Conservation (phyloP, 83 land plant genomes). For the Picea abies region DNA sequence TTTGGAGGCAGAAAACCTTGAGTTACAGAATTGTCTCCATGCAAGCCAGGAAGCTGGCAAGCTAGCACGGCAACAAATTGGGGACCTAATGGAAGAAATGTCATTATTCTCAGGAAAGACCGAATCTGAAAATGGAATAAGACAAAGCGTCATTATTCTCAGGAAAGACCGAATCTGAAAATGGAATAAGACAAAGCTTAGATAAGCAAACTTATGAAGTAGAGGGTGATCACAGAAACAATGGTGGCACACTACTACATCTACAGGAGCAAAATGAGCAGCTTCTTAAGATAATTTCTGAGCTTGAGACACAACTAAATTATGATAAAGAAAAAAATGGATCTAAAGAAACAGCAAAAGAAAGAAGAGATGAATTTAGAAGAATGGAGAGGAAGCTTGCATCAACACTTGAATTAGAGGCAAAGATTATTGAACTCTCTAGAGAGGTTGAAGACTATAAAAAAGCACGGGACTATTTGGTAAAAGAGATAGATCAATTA, state of each 20-base stretch:
- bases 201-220: slow-evolving; percentile 6
- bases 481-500: slow-evolving; percentile 74
- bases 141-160: neutral
- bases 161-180: slow-evolving; percentile 1
- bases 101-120: neutral
- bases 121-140: neutral
- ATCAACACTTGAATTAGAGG: slow-evolving; percentile 34
- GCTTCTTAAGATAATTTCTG: slow-evolving; percentile 7
- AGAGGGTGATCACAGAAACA: neutral
- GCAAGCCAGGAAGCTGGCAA: slow-evolving; percentile 16
- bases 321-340: slow-evolving; percentile 60
- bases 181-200: neutral
- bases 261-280: slow-evolving; percentile 20
- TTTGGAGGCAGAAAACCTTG: slow-evolving; percentile 14
- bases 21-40: slow-evolving; percentile 10
- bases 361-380: slow-evolving; percentile 22
- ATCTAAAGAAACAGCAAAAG: slow-evolving; percentile 43
- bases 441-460: slow-evolving; percentile 53
- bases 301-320: slow-evolving; percentile 17
- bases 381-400: slow-evolving; percentile 17
- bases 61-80: slow-evolving; percentile 15
- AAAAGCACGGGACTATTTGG: slow-evolving; percentile 63
- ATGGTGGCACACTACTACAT: neutral
- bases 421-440: slow-evolving; percentile 41
- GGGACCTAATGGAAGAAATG: slow-evolving; percentile 14